These are phyloP conservation scores for Codiaeum variegatum DNA, from an alignment of 441 rosid genomes.

Conservation along the genomic window DNA sequence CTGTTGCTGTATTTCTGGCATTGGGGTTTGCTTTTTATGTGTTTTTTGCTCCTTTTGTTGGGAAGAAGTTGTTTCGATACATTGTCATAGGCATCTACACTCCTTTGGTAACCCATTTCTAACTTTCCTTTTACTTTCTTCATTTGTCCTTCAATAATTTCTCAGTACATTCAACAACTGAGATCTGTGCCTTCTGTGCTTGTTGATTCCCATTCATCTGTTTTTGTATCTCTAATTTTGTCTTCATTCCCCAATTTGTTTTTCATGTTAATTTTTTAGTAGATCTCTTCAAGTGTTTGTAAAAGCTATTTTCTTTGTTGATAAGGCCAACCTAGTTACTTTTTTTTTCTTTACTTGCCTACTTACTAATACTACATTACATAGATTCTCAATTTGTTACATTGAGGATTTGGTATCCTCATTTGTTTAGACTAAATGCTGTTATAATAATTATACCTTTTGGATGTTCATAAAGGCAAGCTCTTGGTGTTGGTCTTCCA, in stretches of 20 bases:
- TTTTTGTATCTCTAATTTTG: constrained; percentile 19
- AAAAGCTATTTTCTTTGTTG: constrained; percentile 16
- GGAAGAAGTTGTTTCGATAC: constrained; percentile 71
- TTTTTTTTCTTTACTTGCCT: constrained; percentile 20
- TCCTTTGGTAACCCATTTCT: constrained; percentile 63
- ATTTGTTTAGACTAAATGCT: constrained; percentile 3
- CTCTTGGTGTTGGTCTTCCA: background rate
- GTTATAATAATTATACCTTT: background rate
- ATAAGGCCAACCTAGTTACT: constrained; percentile 14
- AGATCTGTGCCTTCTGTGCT: constrained; percentile 45
- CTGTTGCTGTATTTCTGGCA: constrained; percentile 96
- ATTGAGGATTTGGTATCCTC: constrained; percentile 6
- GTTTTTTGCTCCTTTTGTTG: constrained; percentile 97
- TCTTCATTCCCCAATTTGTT: constrained; percentile 24
- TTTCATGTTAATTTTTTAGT: constrained; percentile 24
- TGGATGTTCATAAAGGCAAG: background rate
- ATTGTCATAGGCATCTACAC: constrained; percentile 87
- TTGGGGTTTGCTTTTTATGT: constrained; percentile 97
- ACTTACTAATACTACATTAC: constrained; percentile 4
- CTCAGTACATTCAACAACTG: constrained; percentile 24
- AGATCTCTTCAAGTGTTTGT: constrained; percentile 22
- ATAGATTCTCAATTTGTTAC: constrained; percentile 17
- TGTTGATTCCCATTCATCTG: constrained; percentile 24
- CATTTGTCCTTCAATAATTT: background rate
- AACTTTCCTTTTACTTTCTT: background rate